Conservation (phyloP, 805 yeast species). For the Sugiyamaella smithiae region DNA sequence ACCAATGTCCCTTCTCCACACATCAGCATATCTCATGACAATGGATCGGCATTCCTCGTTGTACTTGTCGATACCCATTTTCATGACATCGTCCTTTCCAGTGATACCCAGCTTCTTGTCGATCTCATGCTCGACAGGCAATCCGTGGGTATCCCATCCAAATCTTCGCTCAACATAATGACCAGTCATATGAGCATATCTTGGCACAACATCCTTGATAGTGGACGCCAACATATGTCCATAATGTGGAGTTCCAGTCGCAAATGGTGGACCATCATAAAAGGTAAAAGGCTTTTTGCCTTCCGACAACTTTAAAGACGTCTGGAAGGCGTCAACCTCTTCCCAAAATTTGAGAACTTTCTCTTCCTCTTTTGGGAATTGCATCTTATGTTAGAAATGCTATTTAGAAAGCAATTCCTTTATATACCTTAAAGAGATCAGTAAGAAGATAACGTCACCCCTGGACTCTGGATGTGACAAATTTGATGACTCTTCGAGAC, state of each 20-base stretch:
- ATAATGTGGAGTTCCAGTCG: conserved; percentile 98
- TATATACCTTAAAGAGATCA: no score
- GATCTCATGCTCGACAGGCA: conserved; percentile 97
- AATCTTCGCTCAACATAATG: conserved; percentile 94
- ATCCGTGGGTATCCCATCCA: conserved; percentile 99
- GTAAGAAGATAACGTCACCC: not conserved
- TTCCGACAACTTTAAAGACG: conserved; percentile 75
- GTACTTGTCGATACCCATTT: conserved; percentile 90
- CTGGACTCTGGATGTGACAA: not conserved
- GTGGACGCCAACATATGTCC: conserved; percentile 98
- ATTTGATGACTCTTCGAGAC: conserved; percentile 4
- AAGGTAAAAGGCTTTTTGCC: conserved; percentile 87
- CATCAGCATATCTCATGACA: conserved; percentile 95
- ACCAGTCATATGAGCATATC: conserved; percentile 98
- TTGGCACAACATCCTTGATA: conserved; percentile 93
- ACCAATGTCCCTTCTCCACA: conserved; percentile 91
- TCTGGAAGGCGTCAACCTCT: conserved; percentile 91
- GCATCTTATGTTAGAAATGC: conserved; percentile 28
- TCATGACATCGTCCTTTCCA: conserved; percentile 91
- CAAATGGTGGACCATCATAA: conserved; percentile 99
- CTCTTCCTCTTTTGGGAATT: conserved; percentile 87
- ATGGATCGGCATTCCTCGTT: conserved; percentile 93
- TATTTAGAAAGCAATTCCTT: no score
- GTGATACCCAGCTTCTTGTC: conserved; percentile 95
- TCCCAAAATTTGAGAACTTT: conserved; percentile 78